Conservation (phyloP, 768 basidiomycete genomes). For the Amanita muscaria region DNA sequence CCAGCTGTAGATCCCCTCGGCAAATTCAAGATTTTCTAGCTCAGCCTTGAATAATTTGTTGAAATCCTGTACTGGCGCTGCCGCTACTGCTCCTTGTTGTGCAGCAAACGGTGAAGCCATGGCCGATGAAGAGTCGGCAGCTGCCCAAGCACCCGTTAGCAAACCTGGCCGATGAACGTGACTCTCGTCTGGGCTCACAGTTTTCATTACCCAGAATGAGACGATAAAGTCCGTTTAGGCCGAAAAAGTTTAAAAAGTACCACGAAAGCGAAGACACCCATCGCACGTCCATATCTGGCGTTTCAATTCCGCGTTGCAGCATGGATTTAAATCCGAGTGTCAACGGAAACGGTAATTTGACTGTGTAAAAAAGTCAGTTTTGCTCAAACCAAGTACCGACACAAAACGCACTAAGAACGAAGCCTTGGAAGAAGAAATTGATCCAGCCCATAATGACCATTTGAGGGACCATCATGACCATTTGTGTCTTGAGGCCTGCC, state of each 20-base stretch:
- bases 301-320: conserved; percentile 93
- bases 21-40: conserved; percentile 85
- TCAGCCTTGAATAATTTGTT: conserved; percentile 87
- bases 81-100: conserved; percentile 25
- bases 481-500: conserved; percentile 98
- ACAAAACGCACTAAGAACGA: conserved; percentile 79
- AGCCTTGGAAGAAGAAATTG: conserved; percentile 98
- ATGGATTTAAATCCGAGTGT: conserved; percentile 97
- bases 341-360: conserved; percentile 93
- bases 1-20: conserved; percentile 82
- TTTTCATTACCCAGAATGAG: conserved; percentile 88
- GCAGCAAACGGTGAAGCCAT: conserved; percentile 62
- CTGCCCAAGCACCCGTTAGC: conserved; percentile 28
- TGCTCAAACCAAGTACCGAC: background rate
- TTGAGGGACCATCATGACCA: conserved; percentile 98
- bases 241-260: conserved; percentile 99
- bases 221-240: conserved; percentile 90
- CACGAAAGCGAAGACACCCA: conserved; percentile 99
- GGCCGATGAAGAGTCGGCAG: conserved; percentile 71
- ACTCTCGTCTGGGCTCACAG: conserved; percentile 47
- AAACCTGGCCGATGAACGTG: conserved; percentile 6
- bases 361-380: conserved; percentile 30
- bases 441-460: conserved; percentile 99
- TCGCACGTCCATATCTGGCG: conserved; percentile 93
- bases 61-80: conserved; percentile 72